Base-by-base conservation (phyloP, 2,329 filamentous ascomycete genomes). In the Talaromyces sp. region DNA sequence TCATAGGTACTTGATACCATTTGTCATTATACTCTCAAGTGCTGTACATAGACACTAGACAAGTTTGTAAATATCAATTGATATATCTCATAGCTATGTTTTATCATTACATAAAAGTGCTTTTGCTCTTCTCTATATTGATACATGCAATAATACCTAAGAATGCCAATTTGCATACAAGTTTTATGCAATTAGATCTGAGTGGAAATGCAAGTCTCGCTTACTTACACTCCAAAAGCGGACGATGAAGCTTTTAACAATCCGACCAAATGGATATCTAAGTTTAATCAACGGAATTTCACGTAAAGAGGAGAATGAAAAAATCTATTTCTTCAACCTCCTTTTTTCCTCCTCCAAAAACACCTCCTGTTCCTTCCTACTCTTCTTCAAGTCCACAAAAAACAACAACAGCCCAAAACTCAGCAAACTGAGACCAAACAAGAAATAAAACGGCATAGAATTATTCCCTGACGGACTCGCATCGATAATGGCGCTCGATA, bases 401-500 rank as follows among this genome's bases (percentile, higher is more conserved):
- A 80, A 72, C 62, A 80, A 78, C 63, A 87, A 72, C 1, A 83
- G 76, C 9, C 71, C 65, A 48, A 83, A 83, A 67, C 84, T 86
- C 19, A 81, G 74, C 52, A 85, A 54, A 63, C 81, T 86, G 62
- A 88, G 67, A 0, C 75, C 84, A 63, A 86, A 85, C 19, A 89
- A 67, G 61, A 89, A 89, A 65, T 88, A 88, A 62, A 89, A 89
- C 0, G 87, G 86, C 8, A 81, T 82, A 27, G 79, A 85, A 57
- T 83, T 82, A 66, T 88, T 83, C 14, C 74, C 71, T 1, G 75
- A 77, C 0, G 81, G 79, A 6, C 79, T 80, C 0, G 82, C 83
- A 68, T 89, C 86, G 59, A 89, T 88, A 61, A 89, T 89, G 6
- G 86, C 87, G 63, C 81, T 85, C 60, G 82, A 85, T n/a, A 90